Evolutionary conservation across 2,329 filamentous ascomycete species (phyloP).

Genomic region (Aspergillus latus): DNA sequence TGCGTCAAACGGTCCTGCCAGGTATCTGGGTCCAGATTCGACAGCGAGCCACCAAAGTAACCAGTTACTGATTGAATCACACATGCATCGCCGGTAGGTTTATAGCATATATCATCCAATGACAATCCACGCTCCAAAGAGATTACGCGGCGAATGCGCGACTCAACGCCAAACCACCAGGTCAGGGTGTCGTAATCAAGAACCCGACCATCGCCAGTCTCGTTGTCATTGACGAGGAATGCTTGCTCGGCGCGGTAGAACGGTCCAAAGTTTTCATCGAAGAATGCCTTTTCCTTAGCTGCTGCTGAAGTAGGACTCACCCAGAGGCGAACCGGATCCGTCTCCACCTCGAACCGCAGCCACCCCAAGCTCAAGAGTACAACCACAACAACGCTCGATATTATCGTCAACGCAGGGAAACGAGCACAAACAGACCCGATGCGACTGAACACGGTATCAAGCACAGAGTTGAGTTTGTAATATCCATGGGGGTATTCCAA

Average conservation of each 20-base stretch:
- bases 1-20: slow-evolving; percentile 73
- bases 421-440: slow-evolving; percentile 78
- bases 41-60: slow-evolving; percentile 73
- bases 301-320: slow-evolving; percentile 92
- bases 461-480: slow-evolving; percentile 80
- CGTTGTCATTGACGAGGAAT: slow-evolving; percentile 87
- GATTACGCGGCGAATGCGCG: slow-evolving; percentile 69
- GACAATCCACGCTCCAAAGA: slow-evolving; percentile 67
- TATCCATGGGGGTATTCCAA: slow-evolving; percentile 74
- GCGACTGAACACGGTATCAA: slow-evolving; percentile 75
- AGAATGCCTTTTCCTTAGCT: slow-evolving; percentile 89
- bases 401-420: slow-evolving; percentile 82
- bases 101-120: slow-evolving; percentile 87
- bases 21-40: slow-evolving; percentile 59
- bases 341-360: slow-evolving; percentile 86
- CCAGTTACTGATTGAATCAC: slow-evolving; percentile 90
- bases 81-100: slow-evolving; percentile 83
- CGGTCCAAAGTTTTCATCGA: slow-evolving; percentile 88
- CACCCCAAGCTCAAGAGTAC: slow-evolving; percentile 80
- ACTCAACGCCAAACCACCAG: slow-evolving; percentile 94
- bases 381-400: slow-evolving; percentile 71
- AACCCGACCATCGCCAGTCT: slow-evolving; percentile 67
- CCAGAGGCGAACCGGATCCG: slow-evolving; percentile 87
- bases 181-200: slow-evolving; percentile 81
- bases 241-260: slow-evolving; percentile 94